A percentile compares a stretch with the other conserved stretches of the same genome.
These are phyloP conservation scores for Naganishia vishniacii DNA, from an alignment of 768 basidiomycete species.

Conservation along the genomic window DNA sequence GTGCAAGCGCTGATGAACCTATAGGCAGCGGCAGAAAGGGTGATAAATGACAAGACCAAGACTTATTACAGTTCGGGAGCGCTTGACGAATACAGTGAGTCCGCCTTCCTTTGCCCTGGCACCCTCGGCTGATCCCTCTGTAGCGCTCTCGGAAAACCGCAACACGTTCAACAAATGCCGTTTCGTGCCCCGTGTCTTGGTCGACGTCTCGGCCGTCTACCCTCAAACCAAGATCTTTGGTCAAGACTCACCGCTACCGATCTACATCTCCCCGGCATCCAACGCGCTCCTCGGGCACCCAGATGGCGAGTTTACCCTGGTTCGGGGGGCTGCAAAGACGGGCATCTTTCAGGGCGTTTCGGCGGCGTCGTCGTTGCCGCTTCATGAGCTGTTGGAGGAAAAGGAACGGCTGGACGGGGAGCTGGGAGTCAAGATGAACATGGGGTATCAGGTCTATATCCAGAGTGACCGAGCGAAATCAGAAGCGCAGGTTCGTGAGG, in stretches of 20 bases:
- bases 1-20: not conserved
- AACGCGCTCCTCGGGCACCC: conserved; percentile 69
- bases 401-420: conserved; percentile 42
- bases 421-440: conserved; percentile 37
- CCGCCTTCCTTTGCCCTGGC: not conserved
- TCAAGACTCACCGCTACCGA: conserved; percentile 42
- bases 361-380: conserved; percentile 42
- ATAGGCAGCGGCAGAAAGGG: conserved; percentile 34
- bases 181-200: conserved; percentile 46
- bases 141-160: conserved; percentile 32
- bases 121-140: not conserved
- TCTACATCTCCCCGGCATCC: conserved; percentile 51
- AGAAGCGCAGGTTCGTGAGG: conserved; percentile 62
- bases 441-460: conserved; percentile 63
- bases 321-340: conserved; percentile 48
- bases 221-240: conserved; percentile 47
- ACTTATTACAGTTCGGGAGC: conserved; percentile 33
- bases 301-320: conserved; percentile 54
- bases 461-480: conserved; percentile 62
- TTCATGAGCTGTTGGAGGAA: conserved; percentile 47
- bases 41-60: conserved; percentile 30
- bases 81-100: conserved; percentile 25
- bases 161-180: conserved; percentile 40
- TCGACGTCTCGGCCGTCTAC: conserved; percentile 42
- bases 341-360: conserved; percentile 39